A percentile compares a stretch with the other conserved stretches of the same genome.
Evolutionary conservation across 2,329 filamentous ascomycete genomes (phyloP).

Genomic region (Magnaporthiopsis rhizophila): DNA sequence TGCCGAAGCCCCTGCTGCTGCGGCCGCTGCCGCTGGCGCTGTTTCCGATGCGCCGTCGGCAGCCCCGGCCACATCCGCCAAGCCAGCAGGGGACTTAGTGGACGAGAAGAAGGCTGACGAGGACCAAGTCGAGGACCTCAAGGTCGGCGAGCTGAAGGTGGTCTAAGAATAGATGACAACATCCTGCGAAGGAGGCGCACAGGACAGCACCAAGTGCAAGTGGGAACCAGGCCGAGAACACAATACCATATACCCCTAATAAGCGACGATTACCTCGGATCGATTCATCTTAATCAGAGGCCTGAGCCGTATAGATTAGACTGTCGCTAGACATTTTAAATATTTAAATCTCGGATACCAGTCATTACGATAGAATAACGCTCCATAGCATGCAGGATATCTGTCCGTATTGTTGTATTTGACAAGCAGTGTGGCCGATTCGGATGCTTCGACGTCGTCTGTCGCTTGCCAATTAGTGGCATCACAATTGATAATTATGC

Average conservation of each 20-base stretch:
- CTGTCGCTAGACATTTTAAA: background rate
- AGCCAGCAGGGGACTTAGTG: constrained; percentile 6
- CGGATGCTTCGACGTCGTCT: too few species aligned
- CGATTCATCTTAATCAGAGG: background rate
- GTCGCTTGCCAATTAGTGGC: too few species aligned
- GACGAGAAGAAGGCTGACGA: constrained; percentile 1
- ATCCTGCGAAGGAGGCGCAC: too few species aligned
- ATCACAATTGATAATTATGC: background rate
- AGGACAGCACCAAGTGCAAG: background rate
- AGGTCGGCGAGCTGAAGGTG: constrained; percentile 12
- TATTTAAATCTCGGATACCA: background rate
- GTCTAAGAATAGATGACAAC: background rate
- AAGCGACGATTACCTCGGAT: too few species aligned
- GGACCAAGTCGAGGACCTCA: constrained; percentile 19
- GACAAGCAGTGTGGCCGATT: background rate
- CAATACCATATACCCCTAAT: too few species aligned
- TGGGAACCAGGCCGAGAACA: background rate
- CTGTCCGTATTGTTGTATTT: background rate
- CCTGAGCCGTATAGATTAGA: background rate
- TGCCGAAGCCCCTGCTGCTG: background rate
- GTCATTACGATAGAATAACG: background rate
- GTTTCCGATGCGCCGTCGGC: background rate
- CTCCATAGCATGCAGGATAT: background rate
- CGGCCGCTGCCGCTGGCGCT: too few species aligned
- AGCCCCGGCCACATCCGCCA: constrained; percentile 2